Evolutionary conservation across 2,329 filamentous ascomycete genomes (phyloP), one percentile per base, ranked within the genome.

Genomic region (Botrytis elliptica): DNA sequence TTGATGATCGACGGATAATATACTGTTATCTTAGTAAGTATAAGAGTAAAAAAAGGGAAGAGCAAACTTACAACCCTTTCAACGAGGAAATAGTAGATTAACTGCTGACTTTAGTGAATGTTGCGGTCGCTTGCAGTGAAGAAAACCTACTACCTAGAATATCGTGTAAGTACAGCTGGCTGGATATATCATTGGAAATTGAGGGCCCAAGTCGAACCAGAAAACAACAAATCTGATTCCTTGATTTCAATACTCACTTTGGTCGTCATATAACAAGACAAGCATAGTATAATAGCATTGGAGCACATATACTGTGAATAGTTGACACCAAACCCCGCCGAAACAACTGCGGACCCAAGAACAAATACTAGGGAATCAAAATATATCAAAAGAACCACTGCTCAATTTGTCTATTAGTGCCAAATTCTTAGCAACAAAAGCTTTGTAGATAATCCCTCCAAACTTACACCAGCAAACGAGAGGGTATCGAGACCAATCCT

Each of bases 41-140:
- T 25, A 42, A 5, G 29, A 63, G 20, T 33, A 7, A n/a, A 42
- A 42, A 2, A 14, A 3, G 4, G 20, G 59, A 63, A 40, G 16
- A 12, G 22, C 2, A 33, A 16, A 73, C 75, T 62, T 75, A 89
- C 88, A 62, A 87, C 88, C 81, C 89, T 89, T 79, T 91, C 90
- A 1, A 90, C 88, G 3, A 91, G 82, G 78, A 91, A 91, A 40
- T 89, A 83, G 77, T 91, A 91, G n/a, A 91, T 88, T 36, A 90
- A 67, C 79, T 80, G 12, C 4, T 40, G 33, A 10, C 1, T 25
- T 65, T 46, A 46, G 40, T 78, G 20, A 76, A 63, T n/a, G 65
- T 46, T 49, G 33, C 18, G 16, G 12, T 12, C 38, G 16, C 4
- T n/a, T 10, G 42, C 20, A 25, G 42, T 20, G n/a, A 7, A 65